A percentile compares a stretch with the other conserved stretches of the same genome.
These are phyloP conservation scores for Austroboletus sp. DNA, from an alignment of 1,284 basidiomycete species.

Conservation along the genomic window DNA sequence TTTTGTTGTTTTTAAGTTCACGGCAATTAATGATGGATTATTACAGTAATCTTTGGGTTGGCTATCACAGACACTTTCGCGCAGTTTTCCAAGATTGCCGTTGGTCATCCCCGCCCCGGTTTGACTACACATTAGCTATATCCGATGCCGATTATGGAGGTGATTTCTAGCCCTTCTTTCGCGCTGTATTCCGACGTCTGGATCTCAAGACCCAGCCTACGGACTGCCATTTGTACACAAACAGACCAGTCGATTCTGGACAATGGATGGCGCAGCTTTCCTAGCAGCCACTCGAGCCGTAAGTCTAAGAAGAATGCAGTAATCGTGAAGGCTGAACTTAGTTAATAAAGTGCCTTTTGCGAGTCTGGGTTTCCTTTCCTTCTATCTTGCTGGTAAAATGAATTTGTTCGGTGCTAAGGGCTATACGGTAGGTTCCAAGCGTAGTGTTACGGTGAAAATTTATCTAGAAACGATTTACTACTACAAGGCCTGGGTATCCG, in stretches of 20 bases:
- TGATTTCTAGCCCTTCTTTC: constrained; percentile 62
- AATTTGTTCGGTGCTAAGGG: constrained; percentile 83
- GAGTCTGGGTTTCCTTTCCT: constrained; percentile 83
- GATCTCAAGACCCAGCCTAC: constrained; percentile 62
- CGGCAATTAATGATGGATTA: constrained; percentile 2
- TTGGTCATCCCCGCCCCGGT: constrained; percentile 86
- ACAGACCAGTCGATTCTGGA: constrained; percentile 51
- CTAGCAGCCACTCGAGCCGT: constrained; percentile 86
- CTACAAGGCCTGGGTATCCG: constrained; percentile 80
- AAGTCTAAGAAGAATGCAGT: constrained; percentile 24
- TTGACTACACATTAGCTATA: constrained; percentile 9
- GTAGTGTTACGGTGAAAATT: not conserved
- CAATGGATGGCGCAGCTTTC: constrained; percentile 92
- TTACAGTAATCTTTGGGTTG: constrained; percentile 64
- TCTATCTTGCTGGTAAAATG: constrained; percentile 87
- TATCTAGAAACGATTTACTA: constrained; percentile 3
- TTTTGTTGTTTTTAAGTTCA: constrained; percentile 38
- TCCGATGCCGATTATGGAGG: not conserved
- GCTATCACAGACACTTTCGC: constrained; percentile 77
- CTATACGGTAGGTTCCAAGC: constrained; percentile 52
- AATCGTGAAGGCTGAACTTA: constrained; percentile 2
- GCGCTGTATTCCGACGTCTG: constrained; percentile 71
- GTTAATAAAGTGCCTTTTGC: constrained; percentile 72
- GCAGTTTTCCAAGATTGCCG: constrained; percentile 79
- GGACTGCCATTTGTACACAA: constrained; percentile 82